Evolutionary conservation across 495 filamentous ascomycete genomes (phyloP).

Genomic region (Daldinia vernicosa): DNA sequence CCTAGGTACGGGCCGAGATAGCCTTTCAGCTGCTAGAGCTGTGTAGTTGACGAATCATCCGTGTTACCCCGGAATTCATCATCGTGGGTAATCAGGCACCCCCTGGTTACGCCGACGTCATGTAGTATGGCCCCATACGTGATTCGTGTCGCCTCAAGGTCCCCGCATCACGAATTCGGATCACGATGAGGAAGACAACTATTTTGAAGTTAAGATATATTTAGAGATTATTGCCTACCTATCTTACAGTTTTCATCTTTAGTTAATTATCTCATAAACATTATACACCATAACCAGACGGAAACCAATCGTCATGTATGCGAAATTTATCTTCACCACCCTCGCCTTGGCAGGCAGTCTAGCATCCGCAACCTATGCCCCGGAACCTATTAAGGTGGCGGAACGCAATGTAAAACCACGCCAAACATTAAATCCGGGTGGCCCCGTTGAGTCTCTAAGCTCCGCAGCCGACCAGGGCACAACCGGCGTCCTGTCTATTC

Average conservation of each 20-base stretch:
- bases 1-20: constrained; percentile 9
- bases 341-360: constrained; percentile 12
- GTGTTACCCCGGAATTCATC: constrained; percentile 15
- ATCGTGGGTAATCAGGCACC: constrained; percentile 3
- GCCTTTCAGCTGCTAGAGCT: constrained; percentile 19
- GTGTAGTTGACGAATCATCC: constrained; percentile 15
- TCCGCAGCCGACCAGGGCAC: constrained; percentile 18
- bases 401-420: constrained; percentile 8
- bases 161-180: neutral
- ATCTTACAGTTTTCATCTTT: neutral
- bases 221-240: neutral
- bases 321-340: constrained; percentile 8
- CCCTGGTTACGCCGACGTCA: constrained; percentile 26
- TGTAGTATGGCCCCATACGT: constrained; percentile 16
- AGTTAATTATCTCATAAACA: neutral
- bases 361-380: constrained; percentile 6
- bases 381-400: neutral
- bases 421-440: constrained; percentile 33
- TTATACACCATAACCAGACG: neutral
- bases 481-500: constrained; percentile 18
- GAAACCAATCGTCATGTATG: constrained; percentile 12
- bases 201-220: neutral
- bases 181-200: neutral
- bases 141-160: neutral
- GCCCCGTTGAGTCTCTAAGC: constrained; percentile 20